Evolutionary conservation across 352 stramenopile genomes (phyloP).

Genomic region (Globisporangium camurandrum): DNA sequence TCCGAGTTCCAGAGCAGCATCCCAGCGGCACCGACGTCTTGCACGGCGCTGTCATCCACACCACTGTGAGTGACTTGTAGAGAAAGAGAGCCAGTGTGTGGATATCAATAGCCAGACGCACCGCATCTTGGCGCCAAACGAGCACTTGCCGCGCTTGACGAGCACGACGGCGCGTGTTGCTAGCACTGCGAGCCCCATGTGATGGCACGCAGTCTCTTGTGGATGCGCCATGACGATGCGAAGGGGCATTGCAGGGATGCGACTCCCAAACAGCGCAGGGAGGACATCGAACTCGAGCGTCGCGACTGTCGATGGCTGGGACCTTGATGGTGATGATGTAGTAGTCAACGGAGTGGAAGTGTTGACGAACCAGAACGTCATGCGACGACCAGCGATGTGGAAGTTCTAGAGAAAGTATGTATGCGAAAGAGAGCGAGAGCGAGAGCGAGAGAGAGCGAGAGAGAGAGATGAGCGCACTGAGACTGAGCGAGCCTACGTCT

Average conservation of each 20-base stretch:
- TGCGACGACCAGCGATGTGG: constrained; percentile 24
- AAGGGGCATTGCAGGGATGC: constrained; percentile 38
- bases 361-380: constrained; percentile 58
- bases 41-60: constrained; percentile 21
- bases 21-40: constrained; percentile 41
- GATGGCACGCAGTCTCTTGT: constrained; percentile 60
- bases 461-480: no score
- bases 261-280: constrained; percentile 44
- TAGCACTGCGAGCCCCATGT: constrained; percentile 49
- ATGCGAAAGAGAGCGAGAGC: no score
- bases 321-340: neutral
- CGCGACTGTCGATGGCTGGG: neutral
- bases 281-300: constrained; percentile 32
- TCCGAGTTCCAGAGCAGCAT: constrained; percentile 67
- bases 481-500: no score
- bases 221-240: constrained; percentile 57
- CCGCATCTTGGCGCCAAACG: constrained; percentile 57
- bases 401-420: constrained; percentile 37
- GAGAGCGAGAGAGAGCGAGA: neutral
- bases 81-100: neutral
- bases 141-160: constrained; percentile 65
- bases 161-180: constrained; percentile 49
- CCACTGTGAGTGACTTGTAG: neutral
- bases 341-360: constrained; percentile 1
- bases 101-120: constrained; percentile 9